Base-by-base conservation (phyloP, 805 yeast species). In the Wickerhamiella spandovensis region DNA sequence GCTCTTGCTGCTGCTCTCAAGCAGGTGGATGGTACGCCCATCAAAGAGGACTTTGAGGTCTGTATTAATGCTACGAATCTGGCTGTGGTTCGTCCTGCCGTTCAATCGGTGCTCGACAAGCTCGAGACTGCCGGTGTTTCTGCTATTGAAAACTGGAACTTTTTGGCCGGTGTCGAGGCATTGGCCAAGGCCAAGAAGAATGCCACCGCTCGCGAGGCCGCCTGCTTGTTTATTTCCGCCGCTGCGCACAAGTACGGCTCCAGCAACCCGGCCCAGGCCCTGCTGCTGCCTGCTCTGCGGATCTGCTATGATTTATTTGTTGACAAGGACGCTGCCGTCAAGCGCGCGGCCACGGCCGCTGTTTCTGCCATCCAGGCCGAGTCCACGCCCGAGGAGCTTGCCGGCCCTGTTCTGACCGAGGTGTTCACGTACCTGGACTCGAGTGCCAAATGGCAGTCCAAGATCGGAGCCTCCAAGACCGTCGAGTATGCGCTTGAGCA, bases 361-460 rank as follows among this genome's bases (percentile, higher is more conserved):
- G 69, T 79, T 43, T 92, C 84, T 60, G 68, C 86, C 17, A 68
- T 88, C 39, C 76, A 79, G 58, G 82, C 81, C 8, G 68, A 78
- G 54, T 83, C 76, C 70, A 88, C 95, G 44, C 71, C 76, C 15
- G 95, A 86, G 67, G 89, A 92, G 1, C 73, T 82, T 50, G 79
- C 88, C 1, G 72, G 87, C n/a, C 75, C 77, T 15, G 73, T 89
- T 35, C 64, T 90, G 46, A 78, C 82, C 51, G 73, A 69, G 51
- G 63, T 88, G 32, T 66, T 84, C 53, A 65, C 59, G 5, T 88
- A 84, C 64, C 74, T 90, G 58, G 72, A 74, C 53, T 78, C 89
- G 2, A 79, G 95, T 50, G 95, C 96, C 44, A 90, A 89, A 68
- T 89, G 96, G 95, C 92, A 86, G 67, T 76, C 87, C 46, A 90